phyloP scores from a whole-genome alignment of 495 filamentous ascomycete species.

The Cercophora newfieldiana region DNA sequence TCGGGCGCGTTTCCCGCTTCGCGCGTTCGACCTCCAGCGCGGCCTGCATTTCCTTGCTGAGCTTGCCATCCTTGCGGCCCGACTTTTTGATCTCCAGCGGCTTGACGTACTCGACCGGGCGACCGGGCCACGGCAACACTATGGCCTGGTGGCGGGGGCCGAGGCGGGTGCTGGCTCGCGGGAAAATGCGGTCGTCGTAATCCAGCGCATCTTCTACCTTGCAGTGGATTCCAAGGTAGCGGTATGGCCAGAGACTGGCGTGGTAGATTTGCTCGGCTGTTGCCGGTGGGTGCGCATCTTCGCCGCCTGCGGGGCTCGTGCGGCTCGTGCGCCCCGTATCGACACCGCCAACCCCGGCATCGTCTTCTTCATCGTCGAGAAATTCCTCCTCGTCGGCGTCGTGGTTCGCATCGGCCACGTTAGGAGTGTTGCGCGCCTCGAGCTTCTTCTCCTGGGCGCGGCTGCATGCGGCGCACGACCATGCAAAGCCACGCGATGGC shows the following conservation, averaged over 20 bases:
- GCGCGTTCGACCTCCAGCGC: slow-evolving; percentile 77
- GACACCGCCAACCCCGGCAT: slow-evolving; percentile 79
- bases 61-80: slow-evolving; percentile 64
- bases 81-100: slow-evolving; percentile 77
- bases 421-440: slow-evolving; percentile 85
- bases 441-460: slow-evolving; percentile 89
- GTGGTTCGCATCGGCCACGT: slow-evolving; percentile 41
- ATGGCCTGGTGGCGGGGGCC: slow-evolving; percentile 91
- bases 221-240: slow-evolving; percentile 95
- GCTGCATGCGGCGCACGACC: slow-evolving; percentile 95
- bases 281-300: slow-evolving; percentile 62
- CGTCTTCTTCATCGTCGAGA: slow-evolving; percentile 75
- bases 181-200: slow-evolving; percentile 97
- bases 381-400: slow-evolving; percentile 40
- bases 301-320: slow-evolving; percentile 58
- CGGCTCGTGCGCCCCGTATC: slow-evolving; percentile 60
- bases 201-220: slow-evolving; percentile 94
- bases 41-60: slow-evolving; percentile 75
- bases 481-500: slow-evolving; percentile 95
- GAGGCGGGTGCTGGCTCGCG: slow-evolving; percentile 87
- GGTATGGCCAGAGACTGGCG: slow-evolving; percentile 92
- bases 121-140: slow-evolving; percentile 80
- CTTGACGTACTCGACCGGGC: slow-evolving; percentile 85
- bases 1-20: slow-evolving; percentile 76
- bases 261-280: slow-evolving; percentile 90